phyloP scores from a whole-genome alignment of 2,329 filamentous ascomycete genomes.

The Chaetothyriales sp. region DNA sequence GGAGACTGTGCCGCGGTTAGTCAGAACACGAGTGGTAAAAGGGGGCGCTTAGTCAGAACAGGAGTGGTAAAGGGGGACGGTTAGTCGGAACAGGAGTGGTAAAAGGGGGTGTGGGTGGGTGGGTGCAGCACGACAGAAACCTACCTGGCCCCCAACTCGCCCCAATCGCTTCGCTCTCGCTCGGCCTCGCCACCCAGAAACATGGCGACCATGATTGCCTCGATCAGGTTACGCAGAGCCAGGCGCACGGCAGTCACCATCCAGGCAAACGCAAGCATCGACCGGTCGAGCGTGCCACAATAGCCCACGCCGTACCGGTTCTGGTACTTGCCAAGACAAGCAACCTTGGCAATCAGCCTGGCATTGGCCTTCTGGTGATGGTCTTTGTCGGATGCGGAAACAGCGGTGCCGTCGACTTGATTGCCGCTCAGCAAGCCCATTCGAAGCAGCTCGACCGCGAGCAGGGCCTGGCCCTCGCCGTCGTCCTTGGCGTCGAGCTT shows the following conservation, averaged over 20 bases:
- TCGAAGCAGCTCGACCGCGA: constrained; percentile 74
- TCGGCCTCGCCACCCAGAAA: constrained; percentile 68
- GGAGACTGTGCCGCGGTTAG: constrained; percentile 22
- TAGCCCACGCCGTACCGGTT: constrained; percentile 72
- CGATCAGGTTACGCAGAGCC: constrained; percentile 66
- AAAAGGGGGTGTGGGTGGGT: constrained; percentile 4
- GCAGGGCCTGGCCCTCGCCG: constrained; percentile 63
- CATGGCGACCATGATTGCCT: constrained; percentile 67
- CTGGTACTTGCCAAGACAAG: constrained; percentile 66
- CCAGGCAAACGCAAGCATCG: constrained; percentile 73
- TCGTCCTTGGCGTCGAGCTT: constrained; percentile 43
- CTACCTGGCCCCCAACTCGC: constrained; percentile 60
- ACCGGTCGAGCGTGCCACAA: constrained; percentile 84
- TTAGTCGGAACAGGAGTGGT: constrained; percentile 4
- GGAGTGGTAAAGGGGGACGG: no score
- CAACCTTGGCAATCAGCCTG: constrained; percentile 72
- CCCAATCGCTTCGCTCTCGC: constrained; percentile 52
- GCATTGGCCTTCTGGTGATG: constrained; percentile 43
- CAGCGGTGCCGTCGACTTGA: constrained; percentile 36
- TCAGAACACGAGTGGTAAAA: not conserved
- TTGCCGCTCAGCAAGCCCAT: constrained; percentile 64
- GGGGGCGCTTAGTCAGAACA: constrained; percentile 8
- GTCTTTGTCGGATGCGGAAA: constrained; percentile 47
- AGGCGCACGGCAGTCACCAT: constrained; percentile 67
- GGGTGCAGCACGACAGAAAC: constrained; percentile 18